Base-by-base conservation (phyloP, 495 filamentous ascomycete species). In the Thermothielavioides terrestris region DNA sequence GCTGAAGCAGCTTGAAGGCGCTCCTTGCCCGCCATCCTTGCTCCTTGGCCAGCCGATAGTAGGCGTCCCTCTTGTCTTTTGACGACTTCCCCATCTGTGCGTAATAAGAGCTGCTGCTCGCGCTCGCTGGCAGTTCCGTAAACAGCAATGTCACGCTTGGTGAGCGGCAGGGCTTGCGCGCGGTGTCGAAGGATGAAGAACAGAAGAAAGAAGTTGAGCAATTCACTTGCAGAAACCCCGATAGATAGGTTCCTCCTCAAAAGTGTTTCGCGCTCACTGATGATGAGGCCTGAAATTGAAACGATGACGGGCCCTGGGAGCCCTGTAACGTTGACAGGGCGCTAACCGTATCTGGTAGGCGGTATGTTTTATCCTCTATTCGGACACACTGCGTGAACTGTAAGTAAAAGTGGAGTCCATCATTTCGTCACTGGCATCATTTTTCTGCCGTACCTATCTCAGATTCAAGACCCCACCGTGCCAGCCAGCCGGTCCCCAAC, bases 41-140 rank as follows among this genome's bases (percentile, higher is more conserved):
- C 61, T 98, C 92, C 70, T 98, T 98, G 4, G 92, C 92, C 7
- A 98, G 83, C 25, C 92, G 81, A 63, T 98, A 98, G 69, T 98
- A 98, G 44, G 89, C 87, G 64, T 98, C 92, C 41, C 92, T 86
- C 72, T 98, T 98, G 61, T 98, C 92, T 69, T 98, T 98, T 30
- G 90, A 95, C 1, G 92, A 95, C 66, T 96, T 96, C 2, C 92
- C 92, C 92, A 98, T 98, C 20, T 34, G 59, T 20, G 18, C 7
- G 12, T 12, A 18, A 17, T 30, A n/a, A 20, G 9, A n/a, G 22
- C 21, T 20, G 25, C 6, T 39, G 36, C 32, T 1, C 18, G 39
- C n/a, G n/a, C n/a, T n/a, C n/a, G n/a, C n/a, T n/a, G n/a, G n/a
- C n/a, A n/a, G n/a, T n/a, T n/a, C n/a, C n/a, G n/a, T n/a, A n/a